Evolutionary conservation across 805 yeast species (phyloP).

Genomic region (Lipomyces anomalus): DNA sequence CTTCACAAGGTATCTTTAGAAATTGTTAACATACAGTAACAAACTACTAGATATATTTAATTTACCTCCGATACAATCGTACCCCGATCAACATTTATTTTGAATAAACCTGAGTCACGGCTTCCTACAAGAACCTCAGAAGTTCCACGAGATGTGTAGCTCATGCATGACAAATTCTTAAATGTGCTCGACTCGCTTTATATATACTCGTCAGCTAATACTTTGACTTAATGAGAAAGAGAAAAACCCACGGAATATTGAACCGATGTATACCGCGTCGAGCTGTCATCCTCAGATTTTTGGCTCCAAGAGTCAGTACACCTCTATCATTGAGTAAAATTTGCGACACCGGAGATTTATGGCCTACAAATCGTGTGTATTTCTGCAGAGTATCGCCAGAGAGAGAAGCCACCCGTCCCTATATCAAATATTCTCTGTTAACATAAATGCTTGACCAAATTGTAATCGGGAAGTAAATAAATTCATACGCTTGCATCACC

Average conservation of each 20-base stretch:
- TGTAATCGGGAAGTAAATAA: conserved; percentile 39
- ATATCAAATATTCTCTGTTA: background rate
- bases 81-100: conserved; percentile 36
- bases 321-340: conserved; percentile 52
- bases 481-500: conserved; percentile 62
- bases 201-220: background rate
- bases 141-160: conserved; percentile 28
- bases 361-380: conserved; percentile 56
- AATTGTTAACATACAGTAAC: conserved; percentile 2
- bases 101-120: conserved; percentile 30
- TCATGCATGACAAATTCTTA: conserved; percentile 28
- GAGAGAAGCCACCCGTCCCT: conserved; percentile 40
- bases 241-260: conserved; percentile 10
- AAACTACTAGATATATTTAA: conserved; percentile 5
- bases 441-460: background rate
- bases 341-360: conserved; percentile 45
- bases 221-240: background rate
- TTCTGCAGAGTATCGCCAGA: conserved; percentile 46
- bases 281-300: conserved; percentile 48
- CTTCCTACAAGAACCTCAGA: conserved; percentile 34
- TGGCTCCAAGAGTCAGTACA: conserved; percentile 50
- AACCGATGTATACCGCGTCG: conserved; percentile 51
- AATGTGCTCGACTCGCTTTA: conserved; percentile 10
- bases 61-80: conserved; percentile 30
- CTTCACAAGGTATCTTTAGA: conserved; percentile 12